Conservation (phyloP, 345 rosid species). For the Syzygium aqueum region DNA sequence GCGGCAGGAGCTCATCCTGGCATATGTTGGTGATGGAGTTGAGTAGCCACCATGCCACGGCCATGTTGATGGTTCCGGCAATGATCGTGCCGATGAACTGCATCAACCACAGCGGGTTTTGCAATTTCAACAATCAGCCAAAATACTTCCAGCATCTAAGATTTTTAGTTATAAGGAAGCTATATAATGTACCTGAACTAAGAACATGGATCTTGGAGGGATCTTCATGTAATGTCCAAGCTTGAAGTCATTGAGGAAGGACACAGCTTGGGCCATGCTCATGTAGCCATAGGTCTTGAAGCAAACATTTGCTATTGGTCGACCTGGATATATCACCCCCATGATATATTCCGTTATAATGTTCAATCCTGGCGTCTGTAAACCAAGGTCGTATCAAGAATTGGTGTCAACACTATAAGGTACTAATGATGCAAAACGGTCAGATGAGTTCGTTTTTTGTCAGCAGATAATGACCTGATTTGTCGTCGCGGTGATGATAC, state of each 20-base stretch:
- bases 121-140: background rate
- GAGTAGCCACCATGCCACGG: slow-evolving; percentile 79
- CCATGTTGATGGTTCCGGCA: slow-evolving; percentile 69
- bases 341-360: slow-evolving; percentile 79
- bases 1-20: background rate
- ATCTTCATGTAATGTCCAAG: slow-evolving; percentile 96
- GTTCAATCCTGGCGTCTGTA: slow-evolving; percentile 82
- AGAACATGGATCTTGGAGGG: slow-evolving; percentile 89
- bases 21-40: slow-evolving; percentile 43
- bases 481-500: slow-evolving; percentile 14
- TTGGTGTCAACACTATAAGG: background rate
- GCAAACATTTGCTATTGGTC: slow-evolving; percentile 89
- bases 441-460: background rate
- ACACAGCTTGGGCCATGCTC: slow-evolving; percentile 90
- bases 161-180: background rate
- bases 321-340: slow-evolving; percentile 77
- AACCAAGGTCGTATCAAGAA: background rate
- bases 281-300: slow-evolving; percentile 84
- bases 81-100: slow-evolving; percentile 79
- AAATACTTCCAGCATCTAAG: background rate
- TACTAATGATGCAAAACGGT: background rate
- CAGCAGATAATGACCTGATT: slow-evolving; percentile 1
- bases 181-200: slow-evolving; percentile 56
- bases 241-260: slow-evolving; percentile 88
- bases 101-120: background rate